A percentile compares a stretch with the other conserved stretches of the same genome.
Evolutionary conservation across 176 grass and related monocot genomes (phyloP).

Genomic region (Eragrostis curvula): DNA sequence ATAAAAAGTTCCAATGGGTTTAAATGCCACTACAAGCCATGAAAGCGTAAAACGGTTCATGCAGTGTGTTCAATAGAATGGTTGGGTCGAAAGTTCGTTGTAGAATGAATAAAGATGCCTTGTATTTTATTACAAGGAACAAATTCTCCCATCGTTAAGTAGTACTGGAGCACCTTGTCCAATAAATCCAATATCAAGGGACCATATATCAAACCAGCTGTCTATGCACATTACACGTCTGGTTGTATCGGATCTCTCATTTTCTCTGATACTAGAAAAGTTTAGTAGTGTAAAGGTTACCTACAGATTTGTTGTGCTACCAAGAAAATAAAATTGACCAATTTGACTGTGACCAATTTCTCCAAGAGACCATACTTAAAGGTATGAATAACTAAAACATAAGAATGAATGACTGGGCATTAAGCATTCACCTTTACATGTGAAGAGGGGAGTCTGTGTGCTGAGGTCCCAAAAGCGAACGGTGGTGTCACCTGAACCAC

Average conservation of each 20-base stretch:
- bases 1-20: no score
- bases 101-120: no score
- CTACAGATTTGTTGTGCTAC: neutral
- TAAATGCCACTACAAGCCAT: no score
- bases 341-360: neutral
- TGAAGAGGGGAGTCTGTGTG: slow-evolving; percentile 90
- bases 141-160: neutral
- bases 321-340: neutral
- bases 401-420: neutral
- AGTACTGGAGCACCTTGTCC: neutral
- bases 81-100: neutral
- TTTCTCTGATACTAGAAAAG: neutral
- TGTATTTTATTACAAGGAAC: slow-evolving; percentile 21
- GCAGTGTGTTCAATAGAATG: neutral
- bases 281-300: neutral
- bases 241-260: neutral
- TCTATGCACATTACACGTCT: neutral
- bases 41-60: neutral
- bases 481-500: slow-evolving; percentile 90
- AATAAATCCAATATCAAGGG: neutral
- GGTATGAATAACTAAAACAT: neutral
- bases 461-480: slow-evolving; percentile 92
- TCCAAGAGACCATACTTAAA: neutral
- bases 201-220: neutral
- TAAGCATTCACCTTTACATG: slow-evolving; percentile 76